Conservation (phyloP, 1,284 basidiomycete genomes). For the Acaromyces ingoldii region DNA sequence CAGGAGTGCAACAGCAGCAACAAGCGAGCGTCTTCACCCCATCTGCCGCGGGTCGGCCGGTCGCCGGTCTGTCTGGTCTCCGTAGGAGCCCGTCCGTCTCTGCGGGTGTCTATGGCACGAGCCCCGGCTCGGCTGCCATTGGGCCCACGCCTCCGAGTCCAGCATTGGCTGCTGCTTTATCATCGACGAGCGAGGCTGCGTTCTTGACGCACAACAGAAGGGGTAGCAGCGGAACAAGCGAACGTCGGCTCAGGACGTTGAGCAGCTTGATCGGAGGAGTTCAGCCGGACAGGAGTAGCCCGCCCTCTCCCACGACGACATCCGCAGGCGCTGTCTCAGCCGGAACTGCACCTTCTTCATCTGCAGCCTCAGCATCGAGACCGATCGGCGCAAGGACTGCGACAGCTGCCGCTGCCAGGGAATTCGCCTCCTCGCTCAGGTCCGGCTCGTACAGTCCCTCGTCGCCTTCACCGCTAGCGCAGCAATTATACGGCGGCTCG, state of each 20-base stretch:
- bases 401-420: no score
- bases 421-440: conserved; percentile 3
- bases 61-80: conserved; percentile 37
- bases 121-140: neutral
- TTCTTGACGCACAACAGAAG: conserved; percentile 30
- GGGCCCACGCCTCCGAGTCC: conserved; percentile 21
- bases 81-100: conserved; percentile 13
- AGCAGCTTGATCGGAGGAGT: neutral
- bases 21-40: conserved; percentile 32
- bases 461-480: conserved; percentile 33
- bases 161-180: conserved; percentile 17
- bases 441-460: conserved; percentile 33
- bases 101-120: neutral
- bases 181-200: conserved; percentile 24
- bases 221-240: no score
- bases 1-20: no score
- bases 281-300: conserved; percentile 1
- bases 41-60: conserved; percentile 19
- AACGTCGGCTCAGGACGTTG: neutral
- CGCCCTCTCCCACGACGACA: neutral
- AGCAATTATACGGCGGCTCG: conserved; percentile 18
- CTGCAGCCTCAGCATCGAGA: neutral
- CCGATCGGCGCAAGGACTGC: conserved; percentile 2
- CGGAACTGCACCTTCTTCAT: neutral
- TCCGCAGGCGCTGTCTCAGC: no score